These are phyloP conservation scores for Hymenoscyphus linearis DNA, from an alignment of 2,329 filamentous ascomycete genomes.

Conservation along the genomic window DNA sequence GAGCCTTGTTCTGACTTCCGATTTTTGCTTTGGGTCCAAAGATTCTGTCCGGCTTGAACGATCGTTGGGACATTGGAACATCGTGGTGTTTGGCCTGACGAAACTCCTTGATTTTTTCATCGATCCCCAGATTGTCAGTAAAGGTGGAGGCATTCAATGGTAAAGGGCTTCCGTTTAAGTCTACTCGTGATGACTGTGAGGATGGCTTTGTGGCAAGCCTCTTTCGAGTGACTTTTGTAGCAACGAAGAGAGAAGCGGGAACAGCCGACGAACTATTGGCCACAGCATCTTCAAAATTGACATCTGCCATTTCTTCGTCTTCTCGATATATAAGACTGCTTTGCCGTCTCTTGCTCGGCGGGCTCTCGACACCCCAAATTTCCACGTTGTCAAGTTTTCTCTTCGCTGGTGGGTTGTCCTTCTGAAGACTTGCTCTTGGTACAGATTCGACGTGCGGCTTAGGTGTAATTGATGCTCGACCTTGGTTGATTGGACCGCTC, in stretches of 20 bases:
- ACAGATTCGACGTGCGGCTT: background rate
- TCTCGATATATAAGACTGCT: slow-evolving; percentile 1
- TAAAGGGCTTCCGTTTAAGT: slow-evolving; percentile 21
- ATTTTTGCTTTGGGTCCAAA: slow-evolving; percentile 21
- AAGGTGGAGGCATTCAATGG: background rate
- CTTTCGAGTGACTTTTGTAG: background rate
- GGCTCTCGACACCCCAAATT: background rate
- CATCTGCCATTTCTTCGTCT: background rate
- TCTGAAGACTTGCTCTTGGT: background rate
- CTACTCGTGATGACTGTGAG: slow-evolving; percentile 17
- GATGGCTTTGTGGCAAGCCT: background rate
- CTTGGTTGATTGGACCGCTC: slow-evolving; percentile 16
- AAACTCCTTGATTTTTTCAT: background rate
- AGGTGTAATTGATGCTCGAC: slow-evolving; percentile 2
- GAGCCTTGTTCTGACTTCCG: slow-evolving; percentile 21
- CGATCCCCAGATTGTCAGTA: background rate
- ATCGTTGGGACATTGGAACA: background rate
- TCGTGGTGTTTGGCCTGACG: background rate
- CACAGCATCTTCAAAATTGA: background rate
- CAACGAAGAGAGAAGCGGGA: background rate
- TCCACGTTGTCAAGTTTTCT: slow-evolving; percentile 9
- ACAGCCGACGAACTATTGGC: background rate
- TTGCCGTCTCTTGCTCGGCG: slow-evolving; percentile 9
- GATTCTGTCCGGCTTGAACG: slow-evolving; percentile 1
- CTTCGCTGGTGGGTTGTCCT: slow-evolving; percentile 1